These are phyloP conservation scores for Diaporthe helianthi DNA, from an alignment of 2,329 filamentous ascomycete species.

Conservation along the genomic window DNA sequence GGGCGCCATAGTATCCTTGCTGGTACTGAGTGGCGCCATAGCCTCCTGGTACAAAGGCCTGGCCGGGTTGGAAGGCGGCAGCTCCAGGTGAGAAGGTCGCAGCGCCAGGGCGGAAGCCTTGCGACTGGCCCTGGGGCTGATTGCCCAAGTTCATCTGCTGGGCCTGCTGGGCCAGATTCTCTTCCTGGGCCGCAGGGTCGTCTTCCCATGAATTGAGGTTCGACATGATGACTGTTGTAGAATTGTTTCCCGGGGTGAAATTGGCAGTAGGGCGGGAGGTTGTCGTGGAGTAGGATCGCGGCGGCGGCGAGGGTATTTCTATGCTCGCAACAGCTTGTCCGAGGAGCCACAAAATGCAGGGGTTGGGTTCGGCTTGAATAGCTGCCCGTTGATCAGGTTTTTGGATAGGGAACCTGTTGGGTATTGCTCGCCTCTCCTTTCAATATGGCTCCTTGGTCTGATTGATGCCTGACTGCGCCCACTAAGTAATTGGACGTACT, in stretches of 20 bases:
- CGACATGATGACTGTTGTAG: conserved; percentile 67
- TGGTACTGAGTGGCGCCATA: conserved; percentile 63
- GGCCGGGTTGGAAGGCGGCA: conserved; percentile 74
- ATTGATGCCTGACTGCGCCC: conserved; percentile 24
- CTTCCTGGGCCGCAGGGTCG: conserved; percentile 78
- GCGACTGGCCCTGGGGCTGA: conserved; percentile 51
- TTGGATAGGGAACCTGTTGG: conserved; percentile 1
- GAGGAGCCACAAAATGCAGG: conserved; percentile 26
- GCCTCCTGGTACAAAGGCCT: conserved; percentile 66
- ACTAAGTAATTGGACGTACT: not conserved
- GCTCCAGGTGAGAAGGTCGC: conserved; percentile 77
- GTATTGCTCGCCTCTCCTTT: not conserved
- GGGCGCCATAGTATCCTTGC: conserved; percentile 56
- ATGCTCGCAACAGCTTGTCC: conserved; percentile 27
- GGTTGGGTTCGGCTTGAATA: conserved; percentile 21
- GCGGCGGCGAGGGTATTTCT: conserved; percentile 36
- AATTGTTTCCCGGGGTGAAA: conserved; percentile 27
- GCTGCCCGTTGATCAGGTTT: conserved; percentile 19
- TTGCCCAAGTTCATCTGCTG: conserved; percentile 78
- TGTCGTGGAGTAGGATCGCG: conserved; percentile 44
- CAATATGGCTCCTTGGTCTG: conserved; percentile 2
- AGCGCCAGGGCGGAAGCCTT: conserved; percentile 70
- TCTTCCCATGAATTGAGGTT: conserved; percentile 96
- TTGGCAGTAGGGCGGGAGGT: conserved; percentile 7
- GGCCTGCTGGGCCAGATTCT: conserved; percentile 78